Evolutionary conservation across 305 asterid species (phyloP).

Genomic region (Lippia alba): DNA sequence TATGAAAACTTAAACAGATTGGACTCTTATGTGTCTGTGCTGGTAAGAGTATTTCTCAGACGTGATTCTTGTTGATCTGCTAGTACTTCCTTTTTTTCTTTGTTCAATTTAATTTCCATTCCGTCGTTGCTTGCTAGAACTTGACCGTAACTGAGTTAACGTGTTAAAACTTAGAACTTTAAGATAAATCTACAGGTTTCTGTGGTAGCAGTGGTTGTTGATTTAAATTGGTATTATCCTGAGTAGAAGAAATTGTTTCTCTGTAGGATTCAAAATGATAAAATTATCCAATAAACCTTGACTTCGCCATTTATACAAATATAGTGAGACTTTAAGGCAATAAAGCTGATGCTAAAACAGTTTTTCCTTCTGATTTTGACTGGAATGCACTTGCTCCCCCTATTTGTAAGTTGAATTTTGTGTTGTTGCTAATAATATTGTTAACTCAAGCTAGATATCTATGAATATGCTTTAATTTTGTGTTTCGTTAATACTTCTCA

Average conservation of each 20-base stretch:
- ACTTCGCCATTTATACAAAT: conserved; percentile 1
- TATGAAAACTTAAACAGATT: conserved; percentile 76
- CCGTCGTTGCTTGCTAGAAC: conserved; percentile 23
- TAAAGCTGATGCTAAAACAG: conserved; percentile 12
- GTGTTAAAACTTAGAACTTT: conserved; percentile 6
- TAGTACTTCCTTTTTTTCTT: conserved; percentile 16
- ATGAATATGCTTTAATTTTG: not conserved
- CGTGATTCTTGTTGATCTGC: conserved; percentile 32
- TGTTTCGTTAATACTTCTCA: not conserved
- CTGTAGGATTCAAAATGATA: conserved; percentile 5
- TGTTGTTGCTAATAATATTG: not conserved
- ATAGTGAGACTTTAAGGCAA: not conserved
- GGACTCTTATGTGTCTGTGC: conserved; percentile 70
- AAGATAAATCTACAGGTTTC: conserved; percentile 6
- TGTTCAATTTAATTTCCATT: conserved; percentile 23
- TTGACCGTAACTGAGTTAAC: conserved; percentile 4
- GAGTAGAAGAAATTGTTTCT: conserved; percentile 17
- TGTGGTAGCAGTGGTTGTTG: not conserved
- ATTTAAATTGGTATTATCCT: not conserved
- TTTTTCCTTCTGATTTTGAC: conserved; percentile 10
- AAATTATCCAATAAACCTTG: not conserved
- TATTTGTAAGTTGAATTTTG: not conserved
- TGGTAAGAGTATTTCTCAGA: conserved; percentile 62
- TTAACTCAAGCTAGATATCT: not conserved
- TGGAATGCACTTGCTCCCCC: conserved; percentile 6